These are phyloP conservation scores for Boeremia exigua DNA, from an alignment of 2,329 filamentous ascomycete species.

Conservation along the genomic window DNA sequence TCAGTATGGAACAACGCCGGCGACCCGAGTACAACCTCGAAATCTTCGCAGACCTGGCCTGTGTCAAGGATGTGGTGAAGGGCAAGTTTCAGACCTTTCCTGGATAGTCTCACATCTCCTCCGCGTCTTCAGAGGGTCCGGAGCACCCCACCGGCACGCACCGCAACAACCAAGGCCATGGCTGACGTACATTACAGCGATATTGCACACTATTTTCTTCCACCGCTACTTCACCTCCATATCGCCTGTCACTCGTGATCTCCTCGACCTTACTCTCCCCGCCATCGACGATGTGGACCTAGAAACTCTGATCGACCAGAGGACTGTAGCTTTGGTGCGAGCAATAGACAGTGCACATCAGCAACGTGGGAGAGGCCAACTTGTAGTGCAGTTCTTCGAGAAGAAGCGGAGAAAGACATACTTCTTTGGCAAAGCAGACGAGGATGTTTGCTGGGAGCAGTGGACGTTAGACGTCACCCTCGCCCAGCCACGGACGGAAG, in stretches of 20 bases:
- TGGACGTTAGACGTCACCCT: constrained; percentile 96
- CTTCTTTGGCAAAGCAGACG: constrained; percentile 74
- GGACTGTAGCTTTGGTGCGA: constrained; percentile 77
- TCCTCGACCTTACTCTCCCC: constrained; percentile 88
- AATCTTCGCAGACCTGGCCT: constrained; percentile 88
- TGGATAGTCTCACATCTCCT: constrained; percentile 17
- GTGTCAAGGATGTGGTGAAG: constrained; percentile 91
- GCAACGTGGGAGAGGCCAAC: constrained; percentile 72
- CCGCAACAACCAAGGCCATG: constrained; percentile 8
- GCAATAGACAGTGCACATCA: constrained; percentile 68
- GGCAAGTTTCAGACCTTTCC: constrained; percentile 60
- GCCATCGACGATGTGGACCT: constrained; percentile 89
- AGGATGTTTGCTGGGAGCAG: constrained; percentile 95
- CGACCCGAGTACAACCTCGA: constrained; percentile 92
- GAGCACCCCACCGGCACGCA: not conserved
- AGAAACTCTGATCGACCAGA: constrained; percentile 90
- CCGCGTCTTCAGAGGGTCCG: not conserved
- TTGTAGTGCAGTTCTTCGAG: constrained; percentile 93
- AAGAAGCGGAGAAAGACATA: constrained; percentile 84
- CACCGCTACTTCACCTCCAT: constrained; percentile 94
- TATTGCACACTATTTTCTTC: constrained; percentile 98
- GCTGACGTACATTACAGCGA: constrained; percentile 61
- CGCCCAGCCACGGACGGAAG: constrained; percentile 85
- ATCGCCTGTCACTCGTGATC: constrained; percentile 80
- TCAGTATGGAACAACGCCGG: constrained; percentile 66